These are phyloP conservation scores for Candida chauliodis DNA, from an alignment of 805 yeast species.

Conservation along the genomic window DNA sequence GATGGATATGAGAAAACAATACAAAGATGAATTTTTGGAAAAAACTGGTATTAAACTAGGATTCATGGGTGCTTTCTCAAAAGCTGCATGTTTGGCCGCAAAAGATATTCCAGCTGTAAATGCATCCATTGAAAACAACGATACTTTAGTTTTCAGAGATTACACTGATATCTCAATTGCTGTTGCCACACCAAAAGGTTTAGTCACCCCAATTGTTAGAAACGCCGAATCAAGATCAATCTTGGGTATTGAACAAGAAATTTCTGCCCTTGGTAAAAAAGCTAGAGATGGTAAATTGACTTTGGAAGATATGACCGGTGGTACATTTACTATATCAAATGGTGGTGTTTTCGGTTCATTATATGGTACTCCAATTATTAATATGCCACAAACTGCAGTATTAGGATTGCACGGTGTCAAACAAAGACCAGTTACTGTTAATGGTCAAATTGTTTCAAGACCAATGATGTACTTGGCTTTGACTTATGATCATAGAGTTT, in stretches of 20 bases:
- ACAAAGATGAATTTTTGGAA: conserved; percentile 94
- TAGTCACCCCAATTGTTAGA: conserved; percentile 96
- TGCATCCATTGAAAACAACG: conserved; percentile 88
- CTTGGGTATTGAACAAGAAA: conserved; percentile 86
- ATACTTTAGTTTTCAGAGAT: conserved; percentile 93
- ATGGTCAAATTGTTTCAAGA: conserved; percentile 93
- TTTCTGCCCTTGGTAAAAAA: conserved; percentile 74
- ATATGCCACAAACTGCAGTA: conserved; percentile 97
- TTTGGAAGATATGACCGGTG: conserved; percentile 98
- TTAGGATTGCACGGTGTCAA: conserved; percentile 96
- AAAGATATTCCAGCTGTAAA: conserved; percentile 94
- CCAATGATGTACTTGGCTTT: conserved; percentile 99
- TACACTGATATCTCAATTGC: conserved; percentile 94
- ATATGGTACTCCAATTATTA: conserved; percentile 97
- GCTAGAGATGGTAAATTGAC: conserved; percentile 97
- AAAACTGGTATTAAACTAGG: conserved; percentile 93
- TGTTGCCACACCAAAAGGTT: conserved; percentile 98
- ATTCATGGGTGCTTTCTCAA: conserved; percentile 97
- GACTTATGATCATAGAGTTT: conserved; percentile 96
- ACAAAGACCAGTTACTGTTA: conserved; percentile 94
- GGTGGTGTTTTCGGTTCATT: conserved; percentile 99
- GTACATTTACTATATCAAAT: conserved; percentile 97
- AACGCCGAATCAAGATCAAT: conserved; percentile 90
- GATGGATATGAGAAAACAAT: conserved; percentile 90
- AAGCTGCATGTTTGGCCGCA: conserved; percentile 89